phyloP scores from a whole-genome alignment of 805 yeast species.

The Candida chilensis region DNA sequence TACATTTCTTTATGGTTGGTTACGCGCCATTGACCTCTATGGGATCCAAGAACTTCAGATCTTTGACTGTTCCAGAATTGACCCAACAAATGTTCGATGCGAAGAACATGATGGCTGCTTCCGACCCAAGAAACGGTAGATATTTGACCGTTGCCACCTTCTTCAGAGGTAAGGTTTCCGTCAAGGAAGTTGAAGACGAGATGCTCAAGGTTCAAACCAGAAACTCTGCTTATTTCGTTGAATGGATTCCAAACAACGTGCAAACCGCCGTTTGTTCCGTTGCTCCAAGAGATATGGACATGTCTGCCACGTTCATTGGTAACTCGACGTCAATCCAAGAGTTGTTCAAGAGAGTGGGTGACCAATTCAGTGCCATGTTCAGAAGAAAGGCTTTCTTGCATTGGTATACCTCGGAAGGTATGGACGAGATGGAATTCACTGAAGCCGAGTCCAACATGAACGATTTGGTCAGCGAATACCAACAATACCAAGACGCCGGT shows the following conservation, averaged over 20 bases:
- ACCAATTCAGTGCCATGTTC: constrained; percentile 87
- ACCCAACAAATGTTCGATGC: constrained; percentile 92
- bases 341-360: constrained; percentile 81
- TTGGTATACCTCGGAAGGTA: constrained; percentile 94
- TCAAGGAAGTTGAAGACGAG: constrained; percentile 91
- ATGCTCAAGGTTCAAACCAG: constrained; percentile 78
- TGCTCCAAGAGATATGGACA: constrained; percentile 77
- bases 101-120: constrained; percentile 92
- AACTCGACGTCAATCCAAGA: constrained; percentile 92
- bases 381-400: constrained; percentile 92
- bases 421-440: constrained; percentile 91
- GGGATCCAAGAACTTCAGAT: constrained; percentile 75
- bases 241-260: constrained; percentile 94
- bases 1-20: constrained; percentile 93
- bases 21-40: constrained; percentile 85
- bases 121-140: constrained; percentile 85
- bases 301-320: constrained; percentile 90
- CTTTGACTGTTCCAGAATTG: constrained; percentile 81
- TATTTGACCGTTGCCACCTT: constrained; percentile 90
- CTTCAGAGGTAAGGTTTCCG: constrained; percentile 89
- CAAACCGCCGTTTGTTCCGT: constrained; percentile 91
- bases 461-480: constrained; percentile 81
- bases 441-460: constrained; percentile 91
- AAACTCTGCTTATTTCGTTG: constrained; percentile 79
- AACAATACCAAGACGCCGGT: constrained; percentile 83